A percentile compares a stretch with the other conserved stretches of the same genome.
Conservation (phyloP, 1,284 basidiomycete species). For the Ceratobasidium sp. region DNA sequence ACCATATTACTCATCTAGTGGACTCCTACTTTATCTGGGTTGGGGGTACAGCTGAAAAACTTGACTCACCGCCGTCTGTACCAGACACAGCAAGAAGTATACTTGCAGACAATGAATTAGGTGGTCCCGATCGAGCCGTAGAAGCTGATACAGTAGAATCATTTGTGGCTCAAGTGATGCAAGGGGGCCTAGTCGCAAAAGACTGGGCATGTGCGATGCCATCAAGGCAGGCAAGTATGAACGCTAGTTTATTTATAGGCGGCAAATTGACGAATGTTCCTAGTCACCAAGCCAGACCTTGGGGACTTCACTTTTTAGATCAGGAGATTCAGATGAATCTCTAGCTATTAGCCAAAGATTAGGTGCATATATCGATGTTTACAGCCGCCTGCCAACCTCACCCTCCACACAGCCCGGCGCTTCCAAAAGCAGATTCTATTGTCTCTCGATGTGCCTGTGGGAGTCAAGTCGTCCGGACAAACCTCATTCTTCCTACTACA, state of each 20-base stretch:
- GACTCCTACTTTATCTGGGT: conserved; percentile 89
- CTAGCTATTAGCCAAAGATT: conserved; percentile 82
- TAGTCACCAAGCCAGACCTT: conserved; percentile 64
- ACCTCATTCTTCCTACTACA: conserved; percentile 66
- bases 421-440: conserved; percentile 77
- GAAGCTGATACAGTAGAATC: conserved; percentile 58
- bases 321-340: conserved; percentile 74
- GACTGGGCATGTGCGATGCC: conserved; percentile 93
- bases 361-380: conserved; percentile 65
- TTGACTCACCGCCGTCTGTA: background rate
- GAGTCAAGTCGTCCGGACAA: conserved; percentile 63
- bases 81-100: background rate
- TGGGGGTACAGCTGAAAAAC: conserved; percentile 64
- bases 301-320: conserved; percentile 77
- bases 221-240: conserved; percentile 60
- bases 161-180: conserved; percentile 65
- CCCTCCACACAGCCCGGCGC: conserved; percentile 65
- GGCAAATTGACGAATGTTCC: background rate
- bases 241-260: background rate
- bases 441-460: conserved; percentile 73
- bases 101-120: conserved; percentile 42
- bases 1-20: conserved; percentile 78
- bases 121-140: background rate
- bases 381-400: background rate
- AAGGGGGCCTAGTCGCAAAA: conserved; percentile 70